A percentile compares a stretch with the other conserved stretches of the same genome.
These are phyloP conservation scores for Kwoniella botswanensis DNA, from an alignment of 768 basidiomycete species.

Conservation along the genomic window DNA sequence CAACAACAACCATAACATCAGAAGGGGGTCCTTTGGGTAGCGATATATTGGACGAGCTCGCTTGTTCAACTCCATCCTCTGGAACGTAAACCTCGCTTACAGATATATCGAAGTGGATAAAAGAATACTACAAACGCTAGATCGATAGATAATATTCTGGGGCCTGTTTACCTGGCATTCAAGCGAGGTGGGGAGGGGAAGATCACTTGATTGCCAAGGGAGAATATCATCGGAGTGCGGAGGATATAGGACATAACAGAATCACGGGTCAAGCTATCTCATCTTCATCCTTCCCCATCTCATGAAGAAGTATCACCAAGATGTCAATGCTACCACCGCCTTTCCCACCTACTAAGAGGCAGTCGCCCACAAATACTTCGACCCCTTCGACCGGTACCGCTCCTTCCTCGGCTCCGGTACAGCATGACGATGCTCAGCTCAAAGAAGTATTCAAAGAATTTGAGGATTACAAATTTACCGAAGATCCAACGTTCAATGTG, in stretches of 20 bases:
- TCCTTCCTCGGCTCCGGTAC: not conserved
- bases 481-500: conserved; percentile 44
- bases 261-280: not conserved
- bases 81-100: no score
- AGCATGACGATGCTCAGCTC: not conserved
- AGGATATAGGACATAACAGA: not conserved
- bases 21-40: no score
- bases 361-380: not conserved
- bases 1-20: no score
- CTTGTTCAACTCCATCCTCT: no score
- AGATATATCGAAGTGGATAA: no score
- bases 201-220: not conserved
- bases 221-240: not conserved
- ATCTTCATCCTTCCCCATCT: not conserved
- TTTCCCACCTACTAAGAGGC: not conserved
- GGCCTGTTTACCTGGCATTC: not conserved
- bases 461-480: conserved; percentile 42
- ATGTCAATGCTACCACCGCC: conserved; percentile 12
- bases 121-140: no score
- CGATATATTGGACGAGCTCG: no score
- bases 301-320: not conserved
- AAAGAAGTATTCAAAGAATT: conserved; percentile 27
- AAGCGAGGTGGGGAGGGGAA: not conserved
- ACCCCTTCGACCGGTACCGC: not conserved
- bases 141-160: not conserved